phyloP scores from a whole-genome alignment of 2,329 filamentous ascomycete species.

The Cordyceps cateniannulata region DNA sequence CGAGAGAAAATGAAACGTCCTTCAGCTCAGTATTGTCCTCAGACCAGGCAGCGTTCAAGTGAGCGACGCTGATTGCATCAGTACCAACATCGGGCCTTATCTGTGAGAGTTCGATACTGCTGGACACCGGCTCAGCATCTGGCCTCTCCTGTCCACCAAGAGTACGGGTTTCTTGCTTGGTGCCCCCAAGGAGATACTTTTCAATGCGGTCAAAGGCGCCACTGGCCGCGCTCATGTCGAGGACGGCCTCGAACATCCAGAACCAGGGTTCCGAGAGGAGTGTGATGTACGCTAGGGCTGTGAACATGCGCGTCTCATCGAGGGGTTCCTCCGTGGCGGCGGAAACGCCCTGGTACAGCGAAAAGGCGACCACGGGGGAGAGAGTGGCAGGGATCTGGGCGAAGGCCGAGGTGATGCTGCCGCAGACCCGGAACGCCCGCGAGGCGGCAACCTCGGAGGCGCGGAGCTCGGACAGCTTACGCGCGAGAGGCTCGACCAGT shows the following conservation, averaged over 20 bases:
- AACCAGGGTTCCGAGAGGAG: constrained; percentile 33
- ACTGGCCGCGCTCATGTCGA: constrained; percentile 29
- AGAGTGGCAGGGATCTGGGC: constrained; percentile 27
- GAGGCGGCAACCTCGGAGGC: constrained; percentile 30
- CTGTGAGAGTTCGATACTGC: not conserved
- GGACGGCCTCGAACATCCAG: constrained; percentile 31
- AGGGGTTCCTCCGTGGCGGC: constrained; percentile 23
- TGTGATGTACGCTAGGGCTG: constrained; percentile 34
- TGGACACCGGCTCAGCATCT: not conserved
- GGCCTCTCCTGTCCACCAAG: not conserved
- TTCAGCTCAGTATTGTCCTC: constrained; percentile 22
- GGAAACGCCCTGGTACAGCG: constrained; percentile 27
- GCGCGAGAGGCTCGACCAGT: constrained; percentile 25
- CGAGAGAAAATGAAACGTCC: constrained; percentile 28
- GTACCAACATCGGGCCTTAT: not conserved
- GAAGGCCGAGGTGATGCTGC: constrained; percentile 28
- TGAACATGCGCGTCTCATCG: constrained; percentile 32
- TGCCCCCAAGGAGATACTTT: constrained; percentile 24
- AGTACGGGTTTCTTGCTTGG: constrained; percentile 21
- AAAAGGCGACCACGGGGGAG: constrained; percentile 33
- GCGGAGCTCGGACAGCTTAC: constrained; percentile 25
- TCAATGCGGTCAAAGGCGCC: constrained; percentile 37
- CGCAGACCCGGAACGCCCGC: constrained; percentile 27
- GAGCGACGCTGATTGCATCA: constrained; percentile 12
- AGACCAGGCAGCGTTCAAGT: constrained; percentile 30